Evolutionary conservation across 208 protist genomes (phyloP), one percentile per base, ranked within the genome.

Genomic region (Zelonia costaricensis): DNA sequence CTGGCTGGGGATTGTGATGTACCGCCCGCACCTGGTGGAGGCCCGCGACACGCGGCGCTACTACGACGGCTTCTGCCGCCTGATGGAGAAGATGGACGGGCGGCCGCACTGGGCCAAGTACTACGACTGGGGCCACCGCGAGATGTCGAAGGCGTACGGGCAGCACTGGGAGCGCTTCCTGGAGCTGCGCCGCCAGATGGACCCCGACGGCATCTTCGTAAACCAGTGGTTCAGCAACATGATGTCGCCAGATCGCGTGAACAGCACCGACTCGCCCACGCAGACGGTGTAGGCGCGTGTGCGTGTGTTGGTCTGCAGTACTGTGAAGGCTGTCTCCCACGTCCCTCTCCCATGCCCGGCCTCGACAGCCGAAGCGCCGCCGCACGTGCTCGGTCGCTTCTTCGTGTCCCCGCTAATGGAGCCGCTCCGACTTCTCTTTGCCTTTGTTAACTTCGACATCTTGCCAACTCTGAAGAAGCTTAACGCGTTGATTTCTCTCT

Each of bases 1-100:
- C 64, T 94, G 85, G 82, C 81, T 94, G 38, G 88, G 88, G 9
- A 76, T 91, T n/a, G 82, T 94, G 25, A 94, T 94, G 85, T 94
- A 94, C 76, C 67, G 74, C 13, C 87, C 82, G 4, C 69, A 76
- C 28, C 56, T 60, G 8, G 47, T 40, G 16, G 66, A 89, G 33
- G 84, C 87, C 5, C 69, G 58, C 10, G 84, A 90, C 61, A 90
- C 79, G 22, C 65, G 69, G n/a, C 54, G 65, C 23, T 88, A 69
- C 71, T 91, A 91, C 61, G 68, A 88, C 40, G 63, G 63, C 45
- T 91, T 91, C 54, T 74, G 72, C 52, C 56, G 57, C 2, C 49
- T 85, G 12, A 85, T 93, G 78, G 67, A 74, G 46, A 46, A 68
- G 31, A 78, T 93, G 59, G 82, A 79, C n/a, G 87, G 79, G 0